Percentiles rank a stretch among this genome's conserved stretches.
These are phyloP conservation scores for Angomonas ambiguus DNA, from an alignment of 208 protist genomes.

Conservation along the genomic window DNA sequence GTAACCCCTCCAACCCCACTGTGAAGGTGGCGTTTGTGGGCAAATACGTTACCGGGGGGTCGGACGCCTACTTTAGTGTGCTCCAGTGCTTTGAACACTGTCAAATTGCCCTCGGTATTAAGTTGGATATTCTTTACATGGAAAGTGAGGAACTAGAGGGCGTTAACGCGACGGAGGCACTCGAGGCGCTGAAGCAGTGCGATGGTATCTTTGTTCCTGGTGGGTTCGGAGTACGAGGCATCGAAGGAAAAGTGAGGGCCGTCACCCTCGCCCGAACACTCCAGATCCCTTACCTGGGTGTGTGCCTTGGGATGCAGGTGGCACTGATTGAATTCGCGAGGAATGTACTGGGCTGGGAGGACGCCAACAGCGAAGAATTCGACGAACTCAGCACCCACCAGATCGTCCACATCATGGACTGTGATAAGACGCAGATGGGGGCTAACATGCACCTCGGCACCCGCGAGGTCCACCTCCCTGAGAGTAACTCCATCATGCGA, in stretches of 20 bases:
- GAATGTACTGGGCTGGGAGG: conserved; percentile 88
- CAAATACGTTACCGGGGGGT: conserved; percentile 95
- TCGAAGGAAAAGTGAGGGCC: conserved; percentile 96
- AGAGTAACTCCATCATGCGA: conserved; percentile 53
- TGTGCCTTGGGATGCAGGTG: conserved; percentile 99
- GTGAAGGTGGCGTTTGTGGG: conserved; percentile 97
- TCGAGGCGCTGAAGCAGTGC: conserved; percentile 60
- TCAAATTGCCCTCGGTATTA: conserved; percentile 83
- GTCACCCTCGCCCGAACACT: conserved; percentile 93
- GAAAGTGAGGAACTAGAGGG: conserved; percentile 82
- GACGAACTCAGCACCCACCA: conserved; percentile 75
- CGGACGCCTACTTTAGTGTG: conserved; percentile 98
- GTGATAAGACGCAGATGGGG: conserved; percentile 92
- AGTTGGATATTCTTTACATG: conserved; percentile 95
- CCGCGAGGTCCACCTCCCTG: conserved; percentile 75
- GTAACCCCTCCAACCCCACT: conserved; percentile 63
- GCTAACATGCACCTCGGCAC: conserved; percentile 99
- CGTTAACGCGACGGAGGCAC: conserved; percentile 52
- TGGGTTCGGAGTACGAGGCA: conserved; percentile 97
- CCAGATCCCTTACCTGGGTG: conserved; percentile 97
- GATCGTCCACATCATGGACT: conserved; percentile 98
- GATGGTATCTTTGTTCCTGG: conserved; percentile 98
- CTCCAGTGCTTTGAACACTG: conserved; percentile 97
- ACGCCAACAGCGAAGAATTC: conserved; percentile 96
- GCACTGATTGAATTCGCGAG: conserved; percentile 94